Conservation (phyloP, 139 green algal species). For the Medakamo hakoo region DNA sequence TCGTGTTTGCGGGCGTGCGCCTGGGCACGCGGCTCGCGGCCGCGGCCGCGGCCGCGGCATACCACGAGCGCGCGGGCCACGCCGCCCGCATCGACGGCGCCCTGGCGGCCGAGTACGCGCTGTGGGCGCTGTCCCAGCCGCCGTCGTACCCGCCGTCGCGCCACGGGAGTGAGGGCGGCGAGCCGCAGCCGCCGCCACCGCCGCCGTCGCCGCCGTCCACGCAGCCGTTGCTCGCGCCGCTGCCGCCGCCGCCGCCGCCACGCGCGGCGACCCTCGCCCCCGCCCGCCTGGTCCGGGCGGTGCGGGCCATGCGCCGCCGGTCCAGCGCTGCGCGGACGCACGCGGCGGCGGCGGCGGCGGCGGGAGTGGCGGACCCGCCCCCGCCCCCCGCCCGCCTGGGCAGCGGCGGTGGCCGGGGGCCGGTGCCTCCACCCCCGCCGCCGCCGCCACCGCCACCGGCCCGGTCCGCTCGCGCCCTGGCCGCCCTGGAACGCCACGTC, state of each 20-base stretch:
- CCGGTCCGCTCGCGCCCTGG: neutral
- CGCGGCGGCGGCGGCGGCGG: no score
- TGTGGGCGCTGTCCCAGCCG: neutral
- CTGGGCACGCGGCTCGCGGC: neutral
- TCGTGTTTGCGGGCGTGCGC: neutral
- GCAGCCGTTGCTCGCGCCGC: no score
- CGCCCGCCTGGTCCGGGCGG: no score
- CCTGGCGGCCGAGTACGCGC: neutral
- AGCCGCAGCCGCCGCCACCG: no score
- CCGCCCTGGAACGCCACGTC: neutral
- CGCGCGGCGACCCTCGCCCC: no score
- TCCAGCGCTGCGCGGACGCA: neutral
- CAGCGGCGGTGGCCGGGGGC: no score
- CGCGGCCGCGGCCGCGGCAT: neutral
- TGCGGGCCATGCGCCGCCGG: neutral
- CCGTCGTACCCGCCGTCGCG: no score
- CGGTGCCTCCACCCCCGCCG: neutral
- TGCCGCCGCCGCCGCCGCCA: no score
- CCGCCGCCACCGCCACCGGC: neutral
- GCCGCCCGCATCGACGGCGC: neutral
- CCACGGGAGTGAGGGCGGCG: no score
- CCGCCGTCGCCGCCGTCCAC: no score
- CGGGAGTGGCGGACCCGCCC: no score
- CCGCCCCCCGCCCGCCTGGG: no score
- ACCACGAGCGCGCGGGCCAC: neutral